Percentiles rank a stretch among this genome's conserved stretches.
These are phyloP conservation scores for Xenoacremonium recifei DNA, from an alignment of 2,329 filamentous ascomycete genomes.

Conservation along the genomic window DNA sequence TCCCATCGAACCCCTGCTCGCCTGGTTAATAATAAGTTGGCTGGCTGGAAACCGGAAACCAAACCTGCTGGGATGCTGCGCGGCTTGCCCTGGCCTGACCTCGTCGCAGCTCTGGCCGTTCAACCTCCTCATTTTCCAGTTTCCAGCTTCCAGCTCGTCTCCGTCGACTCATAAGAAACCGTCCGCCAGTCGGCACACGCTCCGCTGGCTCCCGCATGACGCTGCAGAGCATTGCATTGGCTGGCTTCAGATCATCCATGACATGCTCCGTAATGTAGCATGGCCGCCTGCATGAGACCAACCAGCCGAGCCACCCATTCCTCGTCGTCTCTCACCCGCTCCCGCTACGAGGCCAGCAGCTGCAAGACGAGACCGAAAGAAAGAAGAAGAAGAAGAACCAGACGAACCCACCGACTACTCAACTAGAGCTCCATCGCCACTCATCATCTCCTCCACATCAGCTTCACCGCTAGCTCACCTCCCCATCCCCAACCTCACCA, in stretches of 20 bases:
- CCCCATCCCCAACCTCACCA: too few species aligned
- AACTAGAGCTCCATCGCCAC: too few species aligned
- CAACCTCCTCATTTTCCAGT: neutral
- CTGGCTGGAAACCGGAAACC: too few species aligned
- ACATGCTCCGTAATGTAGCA: too few species aligned
- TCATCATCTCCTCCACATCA: too few species aligned
- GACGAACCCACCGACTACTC: too few species aligned
- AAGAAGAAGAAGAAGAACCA: too few species aligned
- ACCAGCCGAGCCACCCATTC: constrained; percentile 20
- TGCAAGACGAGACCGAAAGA: constrained; percentile 3
- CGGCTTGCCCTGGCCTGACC: neutral
- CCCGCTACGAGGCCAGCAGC: neutral
- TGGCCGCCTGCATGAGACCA: constrained; percentile 24
- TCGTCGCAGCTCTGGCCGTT: neutral
- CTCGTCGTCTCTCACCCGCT: constrained; percentile 12
- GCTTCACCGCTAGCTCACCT: constrained; percentile 20
- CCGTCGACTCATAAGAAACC: neutral
- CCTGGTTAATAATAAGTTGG: too few species aligned
- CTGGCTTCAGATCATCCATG: too few species aligned
- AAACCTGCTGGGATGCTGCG: too few species aligned
- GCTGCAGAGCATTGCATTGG: constrained; percentile 48
- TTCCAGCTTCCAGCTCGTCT: neutral
- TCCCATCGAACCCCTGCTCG: neutral
- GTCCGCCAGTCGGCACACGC: constrained; percentile 1
- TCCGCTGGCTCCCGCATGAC: constrained; percentile 33